A percentile compares a stretch with the other conserved stretches of the same genome.
Conservation (phyloP, 1,284 basidiomycete species). For the Coniferiporia weirii region DNA sequence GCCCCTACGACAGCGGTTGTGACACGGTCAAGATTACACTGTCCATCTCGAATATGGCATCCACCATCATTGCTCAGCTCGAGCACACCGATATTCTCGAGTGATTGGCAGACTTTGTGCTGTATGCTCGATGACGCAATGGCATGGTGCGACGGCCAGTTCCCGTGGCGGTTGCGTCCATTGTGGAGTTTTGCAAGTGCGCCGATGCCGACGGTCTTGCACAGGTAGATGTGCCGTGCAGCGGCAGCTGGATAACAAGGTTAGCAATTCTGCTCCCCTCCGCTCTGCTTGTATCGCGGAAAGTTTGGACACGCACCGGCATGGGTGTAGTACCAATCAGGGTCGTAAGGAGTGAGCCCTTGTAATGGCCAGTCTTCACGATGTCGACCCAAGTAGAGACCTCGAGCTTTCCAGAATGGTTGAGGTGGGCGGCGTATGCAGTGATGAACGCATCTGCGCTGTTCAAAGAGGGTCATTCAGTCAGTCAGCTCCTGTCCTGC, state of each 20-base stretch:
- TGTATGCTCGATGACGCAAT: constrained; percentile 85
- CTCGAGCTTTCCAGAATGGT: constrained; percentile 97
- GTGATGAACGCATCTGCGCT: constrained; percentile 89
- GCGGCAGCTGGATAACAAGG: constrained; percentile 62
- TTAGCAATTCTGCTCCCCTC: too few species aligned
- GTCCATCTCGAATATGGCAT: constrained; percentile 95
- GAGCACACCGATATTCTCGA: constrained; percentile 98
- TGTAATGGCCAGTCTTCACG: too few species aligned
- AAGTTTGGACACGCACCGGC: constrained; percentile 61
- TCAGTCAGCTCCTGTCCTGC: too few species aligned
- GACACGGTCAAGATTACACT: constrained; percentile 97
- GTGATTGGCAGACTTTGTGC: constrained; percentile 89
- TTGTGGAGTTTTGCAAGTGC: constrained; percentile 97
- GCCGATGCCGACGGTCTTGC: constrained; percentile 97
- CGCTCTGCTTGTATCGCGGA: background rate
- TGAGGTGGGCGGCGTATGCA: constrained; percentile 91
- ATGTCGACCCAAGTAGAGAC: too few species aligned
- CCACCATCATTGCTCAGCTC: constrained; percentile 94
- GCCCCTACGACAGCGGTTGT: constrained; percentile 94
- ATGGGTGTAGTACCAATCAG: too few species aligned
- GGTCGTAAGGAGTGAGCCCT: too few species aligned
- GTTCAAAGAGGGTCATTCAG: too few species aligned
- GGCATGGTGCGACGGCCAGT: constrained; percentile 93
- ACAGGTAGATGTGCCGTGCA: too few species aligned
- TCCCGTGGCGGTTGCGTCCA: constrained; percentile 90